Percentiles rank a stretch among this genome's conserved stretches.
Conservation (phyloP, 768 basidiomycete genomes). For the Tremella mesenterica region DNA sequence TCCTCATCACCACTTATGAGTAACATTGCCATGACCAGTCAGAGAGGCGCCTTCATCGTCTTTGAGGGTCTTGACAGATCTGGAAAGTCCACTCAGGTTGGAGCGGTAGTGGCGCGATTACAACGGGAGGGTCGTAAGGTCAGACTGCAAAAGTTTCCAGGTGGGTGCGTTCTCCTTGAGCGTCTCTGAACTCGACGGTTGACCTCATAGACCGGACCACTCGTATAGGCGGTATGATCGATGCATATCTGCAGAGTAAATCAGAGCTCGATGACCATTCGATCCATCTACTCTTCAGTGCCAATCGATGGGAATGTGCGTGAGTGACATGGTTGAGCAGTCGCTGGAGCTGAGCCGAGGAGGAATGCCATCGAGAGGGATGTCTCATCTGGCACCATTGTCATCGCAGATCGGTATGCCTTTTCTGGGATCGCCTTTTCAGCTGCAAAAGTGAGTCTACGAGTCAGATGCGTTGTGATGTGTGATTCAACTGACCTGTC, state of each 20-base stretch:
- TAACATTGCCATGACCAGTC: neutral
- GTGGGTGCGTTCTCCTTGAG: conserved; percentile 46
- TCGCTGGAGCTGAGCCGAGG: neutral
- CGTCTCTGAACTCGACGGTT: neutral
- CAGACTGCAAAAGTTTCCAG: conserved; percentile 76
- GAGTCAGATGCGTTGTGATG: neutral
- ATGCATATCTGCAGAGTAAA: conserved; percentile 74
- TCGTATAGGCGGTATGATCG: conserved; percentile 82
- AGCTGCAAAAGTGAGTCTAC: conserved; percentile 46
- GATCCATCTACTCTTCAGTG: conserved; percentile 89
- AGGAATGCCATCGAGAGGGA: conserved; percentile 58
- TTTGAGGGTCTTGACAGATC: conserved; percentile 93
- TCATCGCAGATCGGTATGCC: conserved; percentile 89
- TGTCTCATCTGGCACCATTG: conserved; percentile 57
- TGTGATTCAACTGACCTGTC: neutral
- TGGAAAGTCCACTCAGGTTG: conserved; percentile 84
- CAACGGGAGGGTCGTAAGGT: conserved; percentile 48
- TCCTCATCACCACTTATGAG: too few species aligned
- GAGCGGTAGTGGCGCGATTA: conserved; percentile 55
- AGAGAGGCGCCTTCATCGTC: conserved; percentile 70
- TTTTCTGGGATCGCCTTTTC: conserved; percentile 91
- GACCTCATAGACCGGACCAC: conserved; percentile 71
- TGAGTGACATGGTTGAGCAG: conserved; percentile 43
- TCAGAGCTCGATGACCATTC: conserved; percentile 83
- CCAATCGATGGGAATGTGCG: conserved; percentile 95